Evolutionary conservation across 345 rosid species (phyloP).

Genomic region (Boechera stricta): DNA sequence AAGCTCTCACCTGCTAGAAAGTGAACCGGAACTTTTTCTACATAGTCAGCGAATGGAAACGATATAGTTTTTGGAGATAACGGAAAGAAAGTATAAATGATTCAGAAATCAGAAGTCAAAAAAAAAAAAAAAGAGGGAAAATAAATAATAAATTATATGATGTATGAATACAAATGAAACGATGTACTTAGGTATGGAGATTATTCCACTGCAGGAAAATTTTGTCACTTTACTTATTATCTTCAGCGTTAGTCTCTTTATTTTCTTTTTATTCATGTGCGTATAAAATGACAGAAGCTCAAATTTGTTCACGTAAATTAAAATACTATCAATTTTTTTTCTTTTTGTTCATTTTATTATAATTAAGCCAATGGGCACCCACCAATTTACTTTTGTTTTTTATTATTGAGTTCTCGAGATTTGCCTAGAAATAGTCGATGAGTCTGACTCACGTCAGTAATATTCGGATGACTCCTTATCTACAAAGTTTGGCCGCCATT

Average conservation of each 20-base stretch:
- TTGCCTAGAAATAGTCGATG: conserved; percentile 17
- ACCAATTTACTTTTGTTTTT: not conserved
- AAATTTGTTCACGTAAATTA: not conserved
- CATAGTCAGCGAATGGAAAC: conserved; percentile 1
- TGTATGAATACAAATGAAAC: conserved; percentile 33
- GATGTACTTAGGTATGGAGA: conserved; percentile 21
- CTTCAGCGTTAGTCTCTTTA: conserved; percentile 16
- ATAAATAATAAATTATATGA: not conserved
- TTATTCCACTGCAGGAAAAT: conserved; percentile 52
- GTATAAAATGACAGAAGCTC: not conserved
- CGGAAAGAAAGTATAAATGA: conserved; percentile 29
- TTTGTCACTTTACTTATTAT: conserved; percentile 54
- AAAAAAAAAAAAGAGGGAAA: not conserved
- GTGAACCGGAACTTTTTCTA: conserved; percentile 7
- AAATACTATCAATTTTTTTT: not conserved
- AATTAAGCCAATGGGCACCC: not conserved
- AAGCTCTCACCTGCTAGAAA: conserved; percentile 79
- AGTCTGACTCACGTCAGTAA: conserved; percentile 32
- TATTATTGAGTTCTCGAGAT: conserved; percentile 2
- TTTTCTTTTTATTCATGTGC: conserved; percentile 6
- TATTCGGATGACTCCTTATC: conserved; percentile 16
- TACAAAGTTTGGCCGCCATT: not conserved
- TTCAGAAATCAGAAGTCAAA: not conserved
- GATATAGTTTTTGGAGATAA: conserved; percentile 36
- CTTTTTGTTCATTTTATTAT: not conserved